Evolutionary conservation across 306 rosid species (phyloP).

Genomic region (Arachis stenosperma): DNA sequence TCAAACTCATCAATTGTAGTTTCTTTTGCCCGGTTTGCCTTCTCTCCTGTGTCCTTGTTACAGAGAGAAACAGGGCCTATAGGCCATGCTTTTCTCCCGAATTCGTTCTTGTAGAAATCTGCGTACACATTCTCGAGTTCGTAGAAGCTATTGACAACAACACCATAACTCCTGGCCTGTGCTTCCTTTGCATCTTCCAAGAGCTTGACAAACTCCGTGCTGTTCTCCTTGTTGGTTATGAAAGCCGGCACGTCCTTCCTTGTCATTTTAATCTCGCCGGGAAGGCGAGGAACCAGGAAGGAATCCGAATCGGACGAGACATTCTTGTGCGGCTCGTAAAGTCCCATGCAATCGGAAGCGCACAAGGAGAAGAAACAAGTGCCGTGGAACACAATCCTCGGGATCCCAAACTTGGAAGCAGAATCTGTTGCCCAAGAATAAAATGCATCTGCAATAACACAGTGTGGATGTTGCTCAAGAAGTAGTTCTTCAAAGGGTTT

Average conservation of each 20-base stretch:
- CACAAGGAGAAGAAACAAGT: slow-evolving; percentile 39
- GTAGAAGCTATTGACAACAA: slow-evolving; percentile 57
- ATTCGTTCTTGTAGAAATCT: slow-evolving; percentile 42
- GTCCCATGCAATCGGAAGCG: background rate
- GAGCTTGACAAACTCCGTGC: background rate
- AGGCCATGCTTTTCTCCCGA: slow-evolving; percentile 60
- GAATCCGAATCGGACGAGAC: slow-evolving; percentile 48
- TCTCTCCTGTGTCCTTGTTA: background rate
- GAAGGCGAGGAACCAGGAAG: slow-evolving; percentile 50
- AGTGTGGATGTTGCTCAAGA: slow-evolving; percentile 14
- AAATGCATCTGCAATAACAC: slow-evolving; percentile 36
- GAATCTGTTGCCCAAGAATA: slow-evolving; percentile 45
- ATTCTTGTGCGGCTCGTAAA: slow-evolving; percentile 39
- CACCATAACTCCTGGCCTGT: slow-evolving; percentile 48
- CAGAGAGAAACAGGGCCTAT: slow-evolving; percentile 62
- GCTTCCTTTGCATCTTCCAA: slow-evolving; percentile 27
- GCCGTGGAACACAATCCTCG: slow-evolving; percentile 45
- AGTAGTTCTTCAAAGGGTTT: slow-evolving; percentile 37
- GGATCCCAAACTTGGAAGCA: slow-evolving; percentile 43
- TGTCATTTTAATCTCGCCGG: slow-evolving; percentile 44
- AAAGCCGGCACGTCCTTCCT: slow-evolving; percentile 17
- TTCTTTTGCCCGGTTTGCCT: slow-evolving; percentile 28
- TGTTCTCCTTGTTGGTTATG: background rate
- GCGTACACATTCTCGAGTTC: slow-evolving; percentile 60
- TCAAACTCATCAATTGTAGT: slow-evolving; percentile 2